Percentiles rank a stretch among this genome's conserved stretches.
phyloP scores from a whole-genome alignment of 768 basidiomycete species.

The Russula earlei region DNA sequence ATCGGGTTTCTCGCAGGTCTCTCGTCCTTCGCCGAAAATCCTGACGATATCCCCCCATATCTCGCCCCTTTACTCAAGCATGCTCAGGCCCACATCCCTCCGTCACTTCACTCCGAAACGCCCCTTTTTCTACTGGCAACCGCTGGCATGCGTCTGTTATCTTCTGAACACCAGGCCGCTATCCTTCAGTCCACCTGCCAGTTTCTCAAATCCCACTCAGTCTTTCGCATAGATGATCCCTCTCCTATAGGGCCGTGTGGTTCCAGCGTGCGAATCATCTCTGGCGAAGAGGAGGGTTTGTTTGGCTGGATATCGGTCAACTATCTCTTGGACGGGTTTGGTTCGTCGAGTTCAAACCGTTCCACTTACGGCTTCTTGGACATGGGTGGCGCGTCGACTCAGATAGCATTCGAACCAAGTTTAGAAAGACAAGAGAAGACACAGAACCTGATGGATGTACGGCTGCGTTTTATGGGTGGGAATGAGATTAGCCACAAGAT shows the following conservation, averaged over 20 bases:
- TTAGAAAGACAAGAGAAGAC: conserved; percentile 41
- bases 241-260: conserved; percentile 75
- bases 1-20: conserved; percentile 46
- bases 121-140: conserved; percentile 93
- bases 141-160: conserved; percentile 90
- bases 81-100: conserved; percentile 75
- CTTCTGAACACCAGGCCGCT: conserved; percentile 54
- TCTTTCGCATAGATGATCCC: conserved; percentile 65
- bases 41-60: conserved; percentile 63
- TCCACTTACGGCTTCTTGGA: conserved; percentile 97
- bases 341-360: conserved; percentile 39
- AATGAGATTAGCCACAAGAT: conserved; percentile 84
- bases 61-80: conserved; percentile 76
- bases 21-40: conserved; percentile 67
- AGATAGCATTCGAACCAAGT: conserved; percentile 93
- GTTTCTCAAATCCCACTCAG: conserved; percentile 63
- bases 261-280: conserved; percentile 88
- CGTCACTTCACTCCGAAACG: conserved; percentile 73
- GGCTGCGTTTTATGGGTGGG: conserved; percentile 72
- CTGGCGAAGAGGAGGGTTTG: conserved; percentile 95
- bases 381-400: conserved; percentile 98
- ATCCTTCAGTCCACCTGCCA: conserved; percentile 72
- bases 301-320: conserved; percentile 99
- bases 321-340: conserved; percentile 96
- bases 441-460: conserved; percentile 68